Base-by-base conservation (phyloP, 2,329 filamentous ascomycete species). In the Botryosphaeria agaves region DNA sequence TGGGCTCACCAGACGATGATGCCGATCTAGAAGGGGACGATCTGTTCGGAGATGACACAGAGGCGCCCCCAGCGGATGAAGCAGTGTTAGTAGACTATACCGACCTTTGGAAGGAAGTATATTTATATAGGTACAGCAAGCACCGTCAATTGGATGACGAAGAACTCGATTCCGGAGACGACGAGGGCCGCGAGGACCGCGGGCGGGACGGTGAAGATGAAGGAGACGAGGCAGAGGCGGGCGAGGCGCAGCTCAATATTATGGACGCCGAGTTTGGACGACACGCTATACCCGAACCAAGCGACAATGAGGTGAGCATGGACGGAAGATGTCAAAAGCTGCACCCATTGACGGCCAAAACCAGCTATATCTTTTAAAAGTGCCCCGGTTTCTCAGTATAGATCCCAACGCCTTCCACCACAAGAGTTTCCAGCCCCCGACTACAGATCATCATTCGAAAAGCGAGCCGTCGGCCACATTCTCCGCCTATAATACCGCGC, bases 371-470 rank as follows among this genome's bases (percentile, higher is more conserved):
- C 62, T 76, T 4, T 53, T 84, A 42, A 75, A 73, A 40, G 64
- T 87, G 2, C 80, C 80, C 18, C 65, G 68, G 14, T 85, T 85
- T 53, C 57, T 87, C 42, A 69, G 69, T 30, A 64, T 84, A 38
- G 63, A 78, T 25, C 75, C 79, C 12, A 65, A 68, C 35, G 63
- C 70, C 36, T 87, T 77, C 59, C 62, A 72, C 31, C 57, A 70
- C 24, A 67, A 71, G 27, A 71, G 62, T 3, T 87, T 78, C 53
- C 63, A 73, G 43, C 68, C 76, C 41, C 73, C 53, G 48, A 69
- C 41, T 48, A 70, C 52, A 55, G 66, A 70, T 32, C 65, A 69
- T 40, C 64, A 69, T 44, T 58, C 56, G 11, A 55, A 51, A 34
- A 48, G 53, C 17, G 45, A 51, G 17, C 51, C 57, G 8, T 60